These are phyloP conservation scores for Coemansia sp. DNA, from an alignment of 192 early-diverging fungal genomes.

Conservation along the genomic window DNA sequence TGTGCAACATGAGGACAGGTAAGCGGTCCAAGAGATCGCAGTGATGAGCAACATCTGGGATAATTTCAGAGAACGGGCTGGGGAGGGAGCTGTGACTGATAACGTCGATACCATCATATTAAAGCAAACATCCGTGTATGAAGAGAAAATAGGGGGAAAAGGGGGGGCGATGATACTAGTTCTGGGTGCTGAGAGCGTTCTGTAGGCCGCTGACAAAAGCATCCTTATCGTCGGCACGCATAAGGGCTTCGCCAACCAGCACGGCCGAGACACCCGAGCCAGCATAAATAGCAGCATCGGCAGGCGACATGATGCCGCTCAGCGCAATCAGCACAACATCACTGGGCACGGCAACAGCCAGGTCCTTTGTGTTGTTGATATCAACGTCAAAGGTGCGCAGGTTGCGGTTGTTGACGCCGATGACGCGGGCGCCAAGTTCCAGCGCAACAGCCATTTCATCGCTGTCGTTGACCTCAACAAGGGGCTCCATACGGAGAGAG, in stretches of 20 bases:
- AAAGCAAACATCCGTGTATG: too few species aligned
- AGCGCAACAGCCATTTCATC: constrained; percentile 89
- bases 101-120: too few species aligned
- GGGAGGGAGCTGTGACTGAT: too few species aligned
- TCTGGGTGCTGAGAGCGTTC: not conserved
- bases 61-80: too few species aligned
- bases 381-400: constrained; percentile 96
- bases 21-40: too few species aligned
- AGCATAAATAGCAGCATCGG: constrained; percentile 81
- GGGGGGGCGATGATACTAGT: not conserved
- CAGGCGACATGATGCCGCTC: constrained; percentile 82
- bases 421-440: constrained; percentile 76
- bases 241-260: constrained; percentile 94
- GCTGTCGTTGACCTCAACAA: constrained; percentile 94
- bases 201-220: constrained; percentile 73
- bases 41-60: too few species aligned
- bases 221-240: constrained; percentile 75
- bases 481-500: constrained; percentile 91
- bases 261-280: constrained; percentile 77
- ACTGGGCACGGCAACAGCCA: constrained; percentile 70
- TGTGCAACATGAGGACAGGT: too few species aligned
- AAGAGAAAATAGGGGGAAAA: not conserved
- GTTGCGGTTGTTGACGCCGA: constrained; percentile 99
- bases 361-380: constrained; percentile 73
- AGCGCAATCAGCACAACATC: constrained; percentile 80